Base-by-base conservation (phyloP, 306 rosid species). In the Glycine soja region DNA sequence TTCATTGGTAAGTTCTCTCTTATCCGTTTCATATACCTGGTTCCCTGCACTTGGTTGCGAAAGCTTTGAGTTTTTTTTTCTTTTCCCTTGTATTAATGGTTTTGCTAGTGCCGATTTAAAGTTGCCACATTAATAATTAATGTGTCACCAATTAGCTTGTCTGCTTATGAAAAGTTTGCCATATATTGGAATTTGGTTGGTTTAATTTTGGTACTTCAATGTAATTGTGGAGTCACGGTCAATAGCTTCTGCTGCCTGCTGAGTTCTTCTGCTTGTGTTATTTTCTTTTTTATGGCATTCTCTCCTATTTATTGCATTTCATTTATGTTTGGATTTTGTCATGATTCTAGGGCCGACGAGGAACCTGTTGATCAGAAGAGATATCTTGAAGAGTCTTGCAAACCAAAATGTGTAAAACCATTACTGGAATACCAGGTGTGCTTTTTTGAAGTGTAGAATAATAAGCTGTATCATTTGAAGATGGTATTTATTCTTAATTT, bases 331-430 rank as follows among this genome's bases (percentile, higher is more conserved):
- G 66, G 48, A 4, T 73, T 34, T 70, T 78, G 6, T 78, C 40
- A n/a, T 85, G 77, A 68, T 72, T 72, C 64, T 75, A 95, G 99
- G 99, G 97, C 99, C 75, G 99, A 95, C 10, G 99, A 95, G 77
- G 99, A 95, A 83, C 97, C 90, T 79, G 97, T 89, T 87, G 96
- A 92, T 88, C 99, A 87, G 80, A 95, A 95, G 89, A 89, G 80
- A 85, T 86, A 90, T 81, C 85, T 86, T 54, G 97, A 95, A 85
- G 97, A 93, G 56, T 82, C 87, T 67, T 95, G 99, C 94, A 93
- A 93, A 82, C 99, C 99, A 0, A 95, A 95, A 88, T 95, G 99
- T 88, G 99, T 95, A 83, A 93, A 92, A 75, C 92, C 96, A 40
- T 85, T 93, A 8, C 88, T 93, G 70, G 84, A 88, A 72, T 93